phyloP scores from a whole-genome alignment of 73 alveolate genomes.

The Paramecium octaurelia region DNA sequence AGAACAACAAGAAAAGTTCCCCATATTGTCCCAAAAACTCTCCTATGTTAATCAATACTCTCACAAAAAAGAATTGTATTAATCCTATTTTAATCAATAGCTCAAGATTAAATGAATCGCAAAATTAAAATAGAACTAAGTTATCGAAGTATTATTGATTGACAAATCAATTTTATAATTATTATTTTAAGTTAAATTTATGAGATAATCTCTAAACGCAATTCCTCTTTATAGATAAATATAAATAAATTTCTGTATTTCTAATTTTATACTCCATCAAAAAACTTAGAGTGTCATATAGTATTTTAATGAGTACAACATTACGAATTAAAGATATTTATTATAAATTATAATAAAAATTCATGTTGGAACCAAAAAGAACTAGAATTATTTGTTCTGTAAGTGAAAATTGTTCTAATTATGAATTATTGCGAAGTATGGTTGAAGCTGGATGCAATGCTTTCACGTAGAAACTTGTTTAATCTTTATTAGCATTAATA shows the following conservation, averaged over 20 bases:
- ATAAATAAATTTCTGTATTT: no score
- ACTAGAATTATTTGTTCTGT: slow-evolving; percentile 31
- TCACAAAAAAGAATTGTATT: background rate
- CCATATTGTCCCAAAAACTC: background rate
- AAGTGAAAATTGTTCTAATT: slow-evolving; percentile 13
- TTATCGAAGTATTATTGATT: background rate
- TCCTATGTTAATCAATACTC: slow-evolving; percentile 7
- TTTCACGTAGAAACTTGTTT: background rate
- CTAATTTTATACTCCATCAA: background rate
- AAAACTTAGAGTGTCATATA: background rate
- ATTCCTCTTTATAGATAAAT: background rate
- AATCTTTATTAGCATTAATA: background rate
- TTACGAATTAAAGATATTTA: background rate
- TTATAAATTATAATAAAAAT: background rate
- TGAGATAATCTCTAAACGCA: background rate
- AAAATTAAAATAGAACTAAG: background rate
- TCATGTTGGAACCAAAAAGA: background rate
- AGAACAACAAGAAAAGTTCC: background rate
- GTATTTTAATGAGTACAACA: background rate
- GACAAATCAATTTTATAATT: background rate
- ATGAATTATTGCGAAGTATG: background rate
- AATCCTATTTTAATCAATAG: background rate
- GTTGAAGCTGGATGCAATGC: slow-evolving; percentile 2
- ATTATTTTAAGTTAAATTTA: background rate
- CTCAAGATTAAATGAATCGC: background rate